Conservation (phyloP, 2,329 filamentous ascomycete genomes). For the Laburnicola sp. region DNA sequence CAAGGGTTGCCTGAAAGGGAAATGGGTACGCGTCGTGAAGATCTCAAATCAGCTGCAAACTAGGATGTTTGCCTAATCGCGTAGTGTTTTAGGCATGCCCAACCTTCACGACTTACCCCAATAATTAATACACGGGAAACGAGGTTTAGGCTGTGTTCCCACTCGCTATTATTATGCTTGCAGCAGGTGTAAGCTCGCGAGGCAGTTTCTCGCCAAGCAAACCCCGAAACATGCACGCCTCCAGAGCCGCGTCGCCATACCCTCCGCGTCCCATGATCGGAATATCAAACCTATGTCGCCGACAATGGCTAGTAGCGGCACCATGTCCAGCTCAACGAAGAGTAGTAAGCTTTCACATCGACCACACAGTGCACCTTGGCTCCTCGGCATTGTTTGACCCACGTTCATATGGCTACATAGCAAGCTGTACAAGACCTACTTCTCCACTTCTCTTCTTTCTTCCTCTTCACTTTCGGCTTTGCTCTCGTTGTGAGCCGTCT, state of each 20-base stretch:
- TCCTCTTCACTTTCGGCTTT: conserved; percentile 7
- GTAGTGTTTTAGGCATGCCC: too few relatives aligned
- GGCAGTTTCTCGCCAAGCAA: conserved; percentile 20
- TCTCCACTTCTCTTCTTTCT: conserved; percentile 11
- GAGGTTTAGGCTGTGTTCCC: too few relatives aligned
- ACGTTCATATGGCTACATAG: conserved; percentile 4
- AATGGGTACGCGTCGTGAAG: too few relatives aligned
- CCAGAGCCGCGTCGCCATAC: conserved; percentile 26
- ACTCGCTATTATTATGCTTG: too few relatives aligned
- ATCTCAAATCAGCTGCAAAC: too few relatives aligned
- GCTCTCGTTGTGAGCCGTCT: conserved; percentile 5
- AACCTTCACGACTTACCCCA: too few relatives aligned
- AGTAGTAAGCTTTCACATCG: conserved; percentile 18
- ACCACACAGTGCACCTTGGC: conserved; percentile 22
- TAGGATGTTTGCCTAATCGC: too few relatives aligned
- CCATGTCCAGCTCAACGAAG: conserved; percentile 23
- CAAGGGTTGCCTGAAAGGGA: too few relatives aligned
- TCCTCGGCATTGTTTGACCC: conserved; percentile 18
- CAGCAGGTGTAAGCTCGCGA: too few relatives aligned
- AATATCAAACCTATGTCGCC: conserved; percentile 30
- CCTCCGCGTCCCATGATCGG: conserved; percentile 24
- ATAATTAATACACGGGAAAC: too few relatives aligned
- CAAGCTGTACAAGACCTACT: not conserved
- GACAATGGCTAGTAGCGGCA: conserved; percentile 8
- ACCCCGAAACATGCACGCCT: conserved; percentile 31